phyloP scores from a whole-genome alignment of 2,329 filamentous ascomycete genomes.

The Dactylonectria estremocensis region DNA sequence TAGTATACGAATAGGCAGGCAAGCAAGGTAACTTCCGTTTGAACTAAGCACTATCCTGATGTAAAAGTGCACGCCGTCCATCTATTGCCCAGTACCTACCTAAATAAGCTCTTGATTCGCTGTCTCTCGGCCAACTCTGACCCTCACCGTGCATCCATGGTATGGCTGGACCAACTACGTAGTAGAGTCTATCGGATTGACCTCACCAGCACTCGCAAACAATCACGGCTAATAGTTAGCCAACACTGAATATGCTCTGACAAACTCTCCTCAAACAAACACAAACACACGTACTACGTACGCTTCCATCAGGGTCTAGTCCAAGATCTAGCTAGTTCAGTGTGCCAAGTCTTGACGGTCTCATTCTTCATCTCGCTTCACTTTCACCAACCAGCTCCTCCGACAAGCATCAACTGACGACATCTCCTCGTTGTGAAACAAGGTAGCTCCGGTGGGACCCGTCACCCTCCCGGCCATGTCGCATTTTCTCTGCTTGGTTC shows the following conservation, averaged over 20 bases:
- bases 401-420: background rate
- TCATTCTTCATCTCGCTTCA: background rate
- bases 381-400: background rate
- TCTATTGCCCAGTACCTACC: background rate
- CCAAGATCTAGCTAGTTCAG: background rate
- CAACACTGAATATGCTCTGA: background rate
- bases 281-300: background rate
- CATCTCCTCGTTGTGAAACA: background rate
- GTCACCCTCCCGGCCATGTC: background rate
- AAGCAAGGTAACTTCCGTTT: too few relatives aligned
- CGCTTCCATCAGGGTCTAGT: background rate
- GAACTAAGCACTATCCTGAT: background rate
- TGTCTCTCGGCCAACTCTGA: conserved; percentile 1
- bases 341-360: background rate
- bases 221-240: too few relatives aligned
- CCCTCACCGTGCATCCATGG: conserved; percentile 3
- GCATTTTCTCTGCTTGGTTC: background rate
- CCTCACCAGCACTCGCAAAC: background rate
- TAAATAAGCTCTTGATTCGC: conserved; percentile 1
- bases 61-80: background rate
- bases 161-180: conserved; percentile 10
- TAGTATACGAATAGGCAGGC: too few relatives aligned
- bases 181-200: background rate
- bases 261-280: background rate
- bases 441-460: background rate